Conservation (phyloP, 441 rosid species). For the Heliophila coronopifolia region DNA sequence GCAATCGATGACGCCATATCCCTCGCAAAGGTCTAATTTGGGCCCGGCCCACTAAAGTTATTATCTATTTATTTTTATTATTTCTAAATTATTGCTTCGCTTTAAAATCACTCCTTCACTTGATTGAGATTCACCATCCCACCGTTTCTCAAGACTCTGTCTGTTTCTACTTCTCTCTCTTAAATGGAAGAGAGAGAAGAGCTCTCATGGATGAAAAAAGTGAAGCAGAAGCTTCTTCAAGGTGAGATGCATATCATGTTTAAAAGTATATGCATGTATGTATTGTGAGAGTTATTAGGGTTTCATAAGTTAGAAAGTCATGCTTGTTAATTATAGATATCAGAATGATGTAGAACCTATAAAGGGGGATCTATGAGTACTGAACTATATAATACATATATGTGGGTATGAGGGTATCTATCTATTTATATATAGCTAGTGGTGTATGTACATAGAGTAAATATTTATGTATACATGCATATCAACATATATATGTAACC, state of each 20-base stretch:
- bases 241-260: conserved; percentile 28
- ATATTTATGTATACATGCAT: not conserved
- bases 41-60: conserved; percentile 31
- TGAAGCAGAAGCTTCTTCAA: conserved; percentile 33
- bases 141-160: conserved; percentile 3
- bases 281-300: conserved; percentile 17
- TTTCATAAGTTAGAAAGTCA: conserved; percentile 12
- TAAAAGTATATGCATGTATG: not conserved
- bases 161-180: conserved; percentile 11
- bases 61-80: not conserved
- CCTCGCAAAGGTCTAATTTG: conserved; percentile 22
- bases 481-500: not conserved
- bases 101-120: conserved; percentile 10
- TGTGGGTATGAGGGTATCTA: not conserved
- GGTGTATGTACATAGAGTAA: not conserved
- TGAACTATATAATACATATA: not conserved
- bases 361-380: not conserved
- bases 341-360: not conserved
- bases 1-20: conserved; percentile 42
- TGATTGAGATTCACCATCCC: conserved; percentile 18
- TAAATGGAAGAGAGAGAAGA: conserved; percentile 31
- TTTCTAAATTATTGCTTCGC: not conserved
- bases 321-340: conserved; percentile 13
- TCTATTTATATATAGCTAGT: not conserved
- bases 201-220: conserved; percentile 32